Evolutionary conservation across 2,329 filamentous ascomycete species (phyloP), one percentile per base, ranked within the genome.

Genomic region (Metarhizium album): DNA sequence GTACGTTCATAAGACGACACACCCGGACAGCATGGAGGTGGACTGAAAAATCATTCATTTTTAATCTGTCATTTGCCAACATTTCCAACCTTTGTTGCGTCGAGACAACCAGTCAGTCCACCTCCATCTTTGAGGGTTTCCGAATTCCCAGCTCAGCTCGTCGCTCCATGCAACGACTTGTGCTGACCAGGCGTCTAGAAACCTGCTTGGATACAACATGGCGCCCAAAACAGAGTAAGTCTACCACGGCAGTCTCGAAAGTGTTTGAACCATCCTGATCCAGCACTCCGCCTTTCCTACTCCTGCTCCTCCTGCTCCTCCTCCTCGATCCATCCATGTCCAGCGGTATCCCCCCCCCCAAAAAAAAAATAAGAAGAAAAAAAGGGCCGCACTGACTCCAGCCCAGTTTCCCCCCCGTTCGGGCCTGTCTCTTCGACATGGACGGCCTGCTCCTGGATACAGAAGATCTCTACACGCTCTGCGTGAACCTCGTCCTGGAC

Each of bases 371-470:
- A 13, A 35, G 33, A 13, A 13, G 33, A 4, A 13, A 35, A 35
- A n/a, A 8, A 35, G 24, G n/a, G 20, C 8, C 20, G 14, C 18
- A 22, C 40, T 43, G 40, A 43, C 38, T 24, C 40, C 40, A 20
- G 4, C 20, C 40, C 61, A 88, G 85, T 64, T 83, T 90, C 67
- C 86, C 87, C 20, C 82, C 85, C 45, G 77, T 97, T 53, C 80
- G 90, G 59, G 93, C 91, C 59, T 96, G 90, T 69, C 83, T 98
- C 57, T 97, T 98, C 67, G 93, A 98, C 74, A 96, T 97, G 90
- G 93, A 98, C 69, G 93, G 93, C 54, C 84, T 98, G 35, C 80
- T 98, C 20, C 86, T 98, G 64, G 84, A 97, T 69, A 90, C 87
- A 33, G 93, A 97, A 73, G 93, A 97, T 61, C 68, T 82, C 51